Percentiles rank a stretch among this genome's conserved stretches.
Conservation (phyloP, 176 grass and related monocot species). For the Zizania latifolia region DNA sequence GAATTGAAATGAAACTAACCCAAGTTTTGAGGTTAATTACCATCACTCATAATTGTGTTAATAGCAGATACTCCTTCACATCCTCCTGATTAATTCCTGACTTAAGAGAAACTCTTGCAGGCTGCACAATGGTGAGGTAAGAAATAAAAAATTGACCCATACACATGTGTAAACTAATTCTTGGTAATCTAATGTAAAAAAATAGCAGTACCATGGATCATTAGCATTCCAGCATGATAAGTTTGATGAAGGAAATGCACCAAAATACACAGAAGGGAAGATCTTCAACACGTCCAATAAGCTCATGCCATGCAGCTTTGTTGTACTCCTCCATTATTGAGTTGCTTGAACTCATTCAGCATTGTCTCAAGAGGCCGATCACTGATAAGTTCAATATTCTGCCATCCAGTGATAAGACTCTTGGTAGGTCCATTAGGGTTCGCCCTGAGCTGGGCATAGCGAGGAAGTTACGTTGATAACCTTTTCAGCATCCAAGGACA, state of each 20-base stretch:
- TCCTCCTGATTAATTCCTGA: no score
- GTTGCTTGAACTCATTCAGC: slow-evolving; percentile 85
- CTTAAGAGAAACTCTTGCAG: slow-evolving; percentile 75
- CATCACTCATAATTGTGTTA: slow-evolving; percentile 99
- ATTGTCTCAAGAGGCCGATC: slow-evolving; percentile 88
- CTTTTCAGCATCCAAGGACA: slow-evolving; percentile 89
- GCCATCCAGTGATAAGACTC: slow-evolving; percentile 89
- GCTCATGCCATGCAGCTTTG: slow-evolving; percentile 93
- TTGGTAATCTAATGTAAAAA: neutral
- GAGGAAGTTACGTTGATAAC: slow-evolving; percentile 95
- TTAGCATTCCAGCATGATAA: neutral
- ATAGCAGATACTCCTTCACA: slow-evolving; percentile 92
- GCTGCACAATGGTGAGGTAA: slow-evolving; percentile 44
- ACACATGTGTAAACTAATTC: neutral
- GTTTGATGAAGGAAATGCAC: neutral
- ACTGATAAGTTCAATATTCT: slow-evolving; percentile 98
- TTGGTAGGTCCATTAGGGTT: slow-evolving; percentile 72
- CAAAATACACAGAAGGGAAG: slow-evolving; percentile 5
- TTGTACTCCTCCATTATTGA: slow-evolving; percentile 99
- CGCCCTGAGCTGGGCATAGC: slow-evolving; percentile 76
- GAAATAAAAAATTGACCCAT: neutral
- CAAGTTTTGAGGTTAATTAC: slow-evolving; percentile 88
- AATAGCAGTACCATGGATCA: neutral
- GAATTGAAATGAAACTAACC: slow-evolving; percentile 55
- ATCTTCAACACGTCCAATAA: slow-evolving; percentile 87